These are phyloP conservation scores for Chaetothyriales sp. DNA, from an alignment of 2,329 filamentous ascomycete genomes.

Conservation along the genomic window DNA sequence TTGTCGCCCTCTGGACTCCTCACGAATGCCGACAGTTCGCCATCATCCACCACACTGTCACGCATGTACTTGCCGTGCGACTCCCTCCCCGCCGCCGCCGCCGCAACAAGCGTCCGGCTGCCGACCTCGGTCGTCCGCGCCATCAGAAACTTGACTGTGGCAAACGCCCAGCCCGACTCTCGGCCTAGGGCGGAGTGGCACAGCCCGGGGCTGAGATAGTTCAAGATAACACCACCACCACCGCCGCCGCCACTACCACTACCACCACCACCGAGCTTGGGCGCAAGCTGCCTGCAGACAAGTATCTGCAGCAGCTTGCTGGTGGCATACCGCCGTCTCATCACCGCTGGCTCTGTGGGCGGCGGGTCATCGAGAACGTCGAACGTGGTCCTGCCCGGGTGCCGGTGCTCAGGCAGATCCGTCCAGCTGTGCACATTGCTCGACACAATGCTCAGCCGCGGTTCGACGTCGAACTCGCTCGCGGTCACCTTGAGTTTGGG, in stretches of 20 bases:
- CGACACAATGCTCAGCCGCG: slow-evolving; percentile 25
- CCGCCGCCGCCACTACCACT: no score
- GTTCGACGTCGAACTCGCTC: slow-evolving; percentile 19
- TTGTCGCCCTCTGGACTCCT: slow-evolving; percentile 25
- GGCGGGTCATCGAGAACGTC: slow-evolving; percentile 9
- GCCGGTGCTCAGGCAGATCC: slow-evolving; percentile 22
- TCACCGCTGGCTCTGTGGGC: slow-evolving; percentile 22
- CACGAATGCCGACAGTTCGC: slow-evolving; percentile 24
- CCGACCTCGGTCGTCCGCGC: slow-evolving; percentile 35
- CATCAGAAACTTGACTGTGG: slow-evolving; percentile 23
- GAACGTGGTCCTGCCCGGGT: no score
- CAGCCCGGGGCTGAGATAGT: slow-evolving; percentile 38
- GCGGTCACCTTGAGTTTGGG: slow-evolving; percentile 36
- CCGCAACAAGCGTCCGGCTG: slow-evolving; percentile 30
- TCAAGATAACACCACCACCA: slow-evolving; percentile 29
- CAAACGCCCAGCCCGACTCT: slow-evolving; percentile 17
- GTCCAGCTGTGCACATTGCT: slow-evolving; percentile 30
- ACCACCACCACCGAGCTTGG: neutral
- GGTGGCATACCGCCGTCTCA: slow-evolving; percentile 29
- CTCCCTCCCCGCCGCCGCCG: slow-evolving; percentile 25
- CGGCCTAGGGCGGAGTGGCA: slow-evolving; percentile 35
- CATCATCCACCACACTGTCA: slow-evolving; percentile 20
- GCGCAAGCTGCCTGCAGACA: slow-evolving; percentile 22
- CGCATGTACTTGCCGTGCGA: slow-evolving; percentile 34
- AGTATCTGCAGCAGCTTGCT: slow-evolving; percentile 38